Evolutionary conservation across 352 stramenopile species (phyloP).

Genomic region (Phytophthora multivora): DNA sequence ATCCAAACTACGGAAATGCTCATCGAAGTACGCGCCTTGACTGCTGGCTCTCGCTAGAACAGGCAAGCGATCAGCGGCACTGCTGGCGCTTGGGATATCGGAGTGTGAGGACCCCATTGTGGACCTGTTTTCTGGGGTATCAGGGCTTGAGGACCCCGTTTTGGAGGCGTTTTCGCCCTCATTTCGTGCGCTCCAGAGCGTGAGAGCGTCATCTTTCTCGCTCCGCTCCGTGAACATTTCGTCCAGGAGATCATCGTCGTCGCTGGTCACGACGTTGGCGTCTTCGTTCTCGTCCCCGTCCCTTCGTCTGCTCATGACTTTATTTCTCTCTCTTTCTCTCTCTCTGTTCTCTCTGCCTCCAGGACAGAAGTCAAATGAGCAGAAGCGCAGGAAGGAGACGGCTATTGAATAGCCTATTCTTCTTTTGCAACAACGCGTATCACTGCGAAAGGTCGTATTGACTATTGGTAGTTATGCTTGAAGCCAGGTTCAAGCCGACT

Average conservation of each 20-base stretch:
- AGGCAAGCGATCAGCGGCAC: constrained; percentile 3
- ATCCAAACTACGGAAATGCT: constrained; percentile 20
- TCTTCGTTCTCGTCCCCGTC: constrained; percentile 23
- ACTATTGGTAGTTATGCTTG: constrained; percentile 10
- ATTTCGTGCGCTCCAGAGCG: constrained; percentile 9
- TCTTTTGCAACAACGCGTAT: constrained; percentile 11
- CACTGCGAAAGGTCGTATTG: constrained; percentile 19
- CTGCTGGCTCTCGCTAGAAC: constrained; percentile 16
- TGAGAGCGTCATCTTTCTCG: constrained; percentile 18
- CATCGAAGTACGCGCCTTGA: constrained; percentile 21
- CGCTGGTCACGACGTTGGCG: constrained; percentile 1
- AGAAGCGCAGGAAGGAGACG: background rate
- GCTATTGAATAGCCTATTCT: no score
- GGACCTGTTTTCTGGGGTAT: background rate
- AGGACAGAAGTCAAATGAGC: constrained; percentile 18
- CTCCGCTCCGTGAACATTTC: constrained; percentile 36
- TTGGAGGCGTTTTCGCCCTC: background rate
- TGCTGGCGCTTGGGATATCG: background rate
- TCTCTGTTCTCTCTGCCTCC: constrained; percentile 14
- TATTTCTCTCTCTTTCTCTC: background rate
- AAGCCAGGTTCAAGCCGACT: constrained; percentile 20
- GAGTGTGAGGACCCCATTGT: no score
- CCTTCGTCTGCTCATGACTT: constrained; percentile 10
- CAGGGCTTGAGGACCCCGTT: no score
- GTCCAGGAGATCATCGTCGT: constrained; percentile 28